These are phyloP conservation scores for Cylindrodendrum hubeiense DNA, from an alignment of 2,329 filamentous ascomycete genomes.

Conservation along the genomic window DNA sequence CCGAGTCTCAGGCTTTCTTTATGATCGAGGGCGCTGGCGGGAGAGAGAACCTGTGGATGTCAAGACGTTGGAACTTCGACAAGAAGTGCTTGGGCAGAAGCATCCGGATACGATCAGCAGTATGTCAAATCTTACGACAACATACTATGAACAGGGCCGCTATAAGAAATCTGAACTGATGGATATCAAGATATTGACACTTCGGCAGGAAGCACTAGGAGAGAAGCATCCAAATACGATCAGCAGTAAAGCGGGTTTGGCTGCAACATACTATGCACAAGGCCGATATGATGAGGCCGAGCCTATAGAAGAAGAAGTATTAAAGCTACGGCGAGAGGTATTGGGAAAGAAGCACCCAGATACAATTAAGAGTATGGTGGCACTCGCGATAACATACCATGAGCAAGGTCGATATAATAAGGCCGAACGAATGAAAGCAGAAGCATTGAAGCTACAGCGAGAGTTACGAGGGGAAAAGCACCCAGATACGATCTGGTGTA, in stretches of 20 bases:
- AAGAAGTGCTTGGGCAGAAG: background rate
- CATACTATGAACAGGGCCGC: background rate
- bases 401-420: background rate
- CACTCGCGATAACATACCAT: background rate
- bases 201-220: background rate
- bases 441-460: background rate
- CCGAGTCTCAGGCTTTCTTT: slow-evolving; percentile 38
- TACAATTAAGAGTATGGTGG: background rate
- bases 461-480: background rate
- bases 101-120: too few relatives aligned
- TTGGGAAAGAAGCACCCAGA: background rate
- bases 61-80: background rate
- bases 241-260: background rate
- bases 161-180: background rate
- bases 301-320: background rate
- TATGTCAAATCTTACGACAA: too few relatives aligned
- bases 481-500: too few relatives aligned
- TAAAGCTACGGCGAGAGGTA: background rate
- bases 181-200: background rate
- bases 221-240: slow-evolving; percentile 25
- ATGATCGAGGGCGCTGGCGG: slow-evolving; percentile 34
- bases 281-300: background rate
- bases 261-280: background rate
- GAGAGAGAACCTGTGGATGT: background rate
- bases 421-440: background rate